A percentile compares a stretch with the other conserved stretches of the same genome.
These are phyloP conservation scores for Ogataea chonburiensis DNA, from an alignment of 805 yeast species.

Conservation along the genomic window DNA sequence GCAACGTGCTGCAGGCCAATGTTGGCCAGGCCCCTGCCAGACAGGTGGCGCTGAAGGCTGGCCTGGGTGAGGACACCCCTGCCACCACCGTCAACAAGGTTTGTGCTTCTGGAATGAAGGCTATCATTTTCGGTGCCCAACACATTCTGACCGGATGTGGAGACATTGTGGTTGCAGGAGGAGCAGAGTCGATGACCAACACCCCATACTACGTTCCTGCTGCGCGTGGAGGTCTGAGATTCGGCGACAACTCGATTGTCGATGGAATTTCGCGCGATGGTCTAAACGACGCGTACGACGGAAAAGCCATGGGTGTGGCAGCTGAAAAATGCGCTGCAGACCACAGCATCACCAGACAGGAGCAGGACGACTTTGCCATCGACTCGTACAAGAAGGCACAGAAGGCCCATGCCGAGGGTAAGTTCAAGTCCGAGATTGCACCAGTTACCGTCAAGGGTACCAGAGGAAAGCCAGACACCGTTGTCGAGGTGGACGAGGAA, in stretches of 20 bases:
- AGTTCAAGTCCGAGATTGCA: constrained; percentile 77
- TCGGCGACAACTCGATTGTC: constrained; percentile 73
- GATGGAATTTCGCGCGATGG: constrained; percentile 96
- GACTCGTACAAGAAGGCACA: constrained; percentile 84
- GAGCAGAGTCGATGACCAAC: constrained; percentile 97
- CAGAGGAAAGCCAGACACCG: constrained; percentile 85
- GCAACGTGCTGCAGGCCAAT: constrained; percentile 89
- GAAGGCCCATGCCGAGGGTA: constrained; percentile 74
- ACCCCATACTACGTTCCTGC: constrained; percentile 88
- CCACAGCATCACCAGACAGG: constrained; percentile 72
- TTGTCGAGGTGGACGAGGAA: constrained; percentile 82
- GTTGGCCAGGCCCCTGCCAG: constrained; percentile 98
- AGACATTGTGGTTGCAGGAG: constrained; percentile 93
- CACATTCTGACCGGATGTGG: constrained; percentile 84
- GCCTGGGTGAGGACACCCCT: constrained; percentile 73
- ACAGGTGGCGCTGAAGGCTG: constrained; percentile 92
- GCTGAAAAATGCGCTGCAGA: constrained; percentile 96
- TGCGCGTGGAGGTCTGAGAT: constrained; percentile 87
- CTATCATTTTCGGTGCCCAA: constrained; percentile 89
- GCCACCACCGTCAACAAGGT: constrained; percentile 95
- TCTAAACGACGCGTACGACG: constrained; percentile 85
- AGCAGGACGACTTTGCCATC: constrained; percentile 87
- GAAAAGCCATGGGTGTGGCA: constrained; percentile 90
- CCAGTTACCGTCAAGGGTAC: constrained; percentile 87
- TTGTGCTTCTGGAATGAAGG: constrained; percentile 94